A percentile compares a stretch with the other conserved stretches of the same genome.
Evolutionary conservation across 129 eudicot genomes (phyloP).

Genomic region (Chrysanthemum makinoi): DNA sequence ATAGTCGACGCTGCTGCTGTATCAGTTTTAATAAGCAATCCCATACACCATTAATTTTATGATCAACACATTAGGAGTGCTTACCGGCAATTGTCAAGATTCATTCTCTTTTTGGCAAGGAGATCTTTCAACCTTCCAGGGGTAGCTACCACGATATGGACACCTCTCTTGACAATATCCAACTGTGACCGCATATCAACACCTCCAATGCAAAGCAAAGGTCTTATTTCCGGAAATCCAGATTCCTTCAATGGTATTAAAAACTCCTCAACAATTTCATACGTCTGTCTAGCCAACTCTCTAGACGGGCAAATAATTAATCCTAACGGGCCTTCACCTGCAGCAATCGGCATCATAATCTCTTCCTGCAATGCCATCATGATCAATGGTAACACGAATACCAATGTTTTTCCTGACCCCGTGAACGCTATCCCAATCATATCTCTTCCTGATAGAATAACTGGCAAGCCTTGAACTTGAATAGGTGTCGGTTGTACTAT

Average conservation of each 20-base stretch:
- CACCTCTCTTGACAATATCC: constrained; percentile 73
- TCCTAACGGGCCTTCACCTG: constrained; percentile 85
- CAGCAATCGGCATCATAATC: constrained; percentile 72
- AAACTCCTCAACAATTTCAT: constrained; percentile 68
- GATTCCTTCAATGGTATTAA: constrained; percentile 49
- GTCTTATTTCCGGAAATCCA: constrained; percentile 65
- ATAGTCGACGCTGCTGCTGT: too few species aligned
- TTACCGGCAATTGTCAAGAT: constrained; percentile 51
- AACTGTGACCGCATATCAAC: constrained; percentile 67
- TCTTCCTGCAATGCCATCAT: constrained; percentile 43
- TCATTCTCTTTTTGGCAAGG: constrained; percentile 73
- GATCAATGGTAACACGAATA: constrained; percentile 65
- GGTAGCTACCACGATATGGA: constrained; percentile 86
- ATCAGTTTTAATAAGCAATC: too few species aligned
- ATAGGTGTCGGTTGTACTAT: constrained; percentile 81
- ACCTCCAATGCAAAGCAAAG: constrained; percentile 68
- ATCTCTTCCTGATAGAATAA: constrained; percentile 37
- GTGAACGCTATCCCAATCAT: constrained; percentile 67
- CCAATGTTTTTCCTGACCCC: constrained; percentile 77
- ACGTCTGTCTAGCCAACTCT: constrained; percentile 80
- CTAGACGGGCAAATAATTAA: constrained; percentile 76
- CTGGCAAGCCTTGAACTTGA: constrained; percentile 83
- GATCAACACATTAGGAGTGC: too few species aligned
- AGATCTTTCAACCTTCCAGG: constrained; percentile 83
- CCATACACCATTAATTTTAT: too few species aligned